Evolutionary conservation across 2,329 filamentous ascomycete genomes (phyloP).

Genomic region (Talaromyces sp.): DNA sequence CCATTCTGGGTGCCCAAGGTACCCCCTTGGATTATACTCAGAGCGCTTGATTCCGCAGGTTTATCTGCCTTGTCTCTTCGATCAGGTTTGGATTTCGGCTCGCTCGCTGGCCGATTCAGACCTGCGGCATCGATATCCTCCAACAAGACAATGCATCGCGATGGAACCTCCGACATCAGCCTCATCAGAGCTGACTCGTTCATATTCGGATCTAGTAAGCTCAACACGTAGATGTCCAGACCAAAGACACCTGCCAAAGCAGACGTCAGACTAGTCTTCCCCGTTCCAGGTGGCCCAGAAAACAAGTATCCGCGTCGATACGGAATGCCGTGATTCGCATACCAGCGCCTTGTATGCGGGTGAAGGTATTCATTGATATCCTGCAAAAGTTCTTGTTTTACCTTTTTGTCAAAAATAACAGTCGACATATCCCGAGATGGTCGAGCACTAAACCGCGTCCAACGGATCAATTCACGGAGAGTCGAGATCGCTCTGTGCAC

Average conservation of each 20-base stretch:
- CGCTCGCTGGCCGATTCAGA: conserved; percentile 38
- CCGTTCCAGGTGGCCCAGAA: conserved; percentile 68
- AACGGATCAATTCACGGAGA: conserved; percentile 38
- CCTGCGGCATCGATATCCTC: conserved; percentile 67
- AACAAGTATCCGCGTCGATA: conserved; percentile 73
- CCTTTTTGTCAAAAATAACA: conserved; percentile 63
- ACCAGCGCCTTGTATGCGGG: conserved; percentile 62
- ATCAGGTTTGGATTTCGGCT: neutral
- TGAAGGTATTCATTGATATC: conserved; percentile 78
- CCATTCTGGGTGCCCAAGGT: neutral
- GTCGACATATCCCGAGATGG: conserved; percentile 69
- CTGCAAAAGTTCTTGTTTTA: conserved; percentile 61
- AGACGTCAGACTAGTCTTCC: conserved; percentile 66
- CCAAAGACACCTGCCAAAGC: conserved; percentile 62
- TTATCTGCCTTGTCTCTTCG: conserved; percentile 8
- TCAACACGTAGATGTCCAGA: conserved; percentile 62
- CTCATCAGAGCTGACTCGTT: conserved; percentile 57
- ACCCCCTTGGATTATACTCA: neutral
- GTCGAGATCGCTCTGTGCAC: conserved; percentile 52
- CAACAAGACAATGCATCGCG: conserved; percentile 60
- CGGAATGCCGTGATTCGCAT: conserved; percentile 68
- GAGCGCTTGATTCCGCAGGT: conserved; percentile 7
- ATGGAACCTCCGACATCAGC: conserved; percentile 58
- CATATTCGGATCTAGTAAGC: conserved; percentile 54
- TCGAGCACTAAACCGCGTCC: conserved; percentile 56